Evolutionary conservation across 176 grass and related monocot species (phyloP).

Genomic region (Ensete ventricosum): DNA sequence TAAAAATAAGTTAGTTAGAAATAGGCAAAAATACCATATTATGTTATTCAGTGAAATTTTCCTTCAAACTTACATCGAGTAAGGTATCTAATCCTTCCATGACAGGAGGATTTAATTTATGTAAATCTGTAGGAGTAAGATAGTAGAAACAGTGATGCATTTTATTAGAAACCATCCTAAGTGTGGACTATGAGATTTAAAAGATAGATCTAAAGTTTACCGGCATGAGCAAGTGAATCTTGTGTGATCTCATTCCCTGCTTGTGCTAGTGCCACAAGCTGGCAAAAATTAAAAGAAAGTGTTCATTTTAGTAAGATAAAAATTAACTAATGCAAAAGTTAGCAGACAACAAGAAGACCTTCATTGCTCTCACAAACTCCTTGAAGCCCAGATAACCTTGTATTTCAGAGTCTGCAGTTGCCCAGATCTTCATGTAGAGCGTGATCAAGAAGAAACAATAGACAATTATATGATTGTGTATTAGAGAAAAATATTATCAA

Average conservation of each 20-base stretch:
- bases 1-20: conserved; percentile 22
- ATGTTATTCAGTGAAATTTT: neutral
- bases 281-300: conserved; percentile 1
- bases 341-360: conserved; percentile 32
- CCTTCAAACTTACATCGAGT: conserved; percentile 40
- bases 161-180: neutral
- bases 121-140: conserved; percentile 43
- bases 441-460: neutral
- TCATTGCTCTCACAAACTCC: conserved; percentile 73
- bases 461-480: neutral
- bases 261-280: conserved; percentile 93
- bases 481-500: neutral
- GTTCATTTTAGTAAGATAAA: no score
- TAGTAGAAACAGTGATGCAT: neutral
- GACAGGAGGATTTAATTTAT: conserved; percentile 54
- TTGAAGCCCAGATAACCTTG: conserved; percentile 67
- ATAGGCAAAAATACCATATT: neutral
- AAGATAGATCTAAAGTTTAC: conserved; percentile 25
- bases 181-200: neutral
- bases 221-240: conserved; percentile 48
- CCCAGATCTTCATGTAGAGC: conserved; percentile 63
- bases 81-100: conserved; percentile 83
- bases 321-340: neutral
- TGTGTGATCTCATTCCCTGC: conserved; percentile 62
- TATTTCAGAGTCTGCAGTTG: conserved; percentile 70